Base-by-base conservation (phyloP, 2,329 filamentous ascomycete genomes). In the Albophoma yamanashiensis region DNA sequence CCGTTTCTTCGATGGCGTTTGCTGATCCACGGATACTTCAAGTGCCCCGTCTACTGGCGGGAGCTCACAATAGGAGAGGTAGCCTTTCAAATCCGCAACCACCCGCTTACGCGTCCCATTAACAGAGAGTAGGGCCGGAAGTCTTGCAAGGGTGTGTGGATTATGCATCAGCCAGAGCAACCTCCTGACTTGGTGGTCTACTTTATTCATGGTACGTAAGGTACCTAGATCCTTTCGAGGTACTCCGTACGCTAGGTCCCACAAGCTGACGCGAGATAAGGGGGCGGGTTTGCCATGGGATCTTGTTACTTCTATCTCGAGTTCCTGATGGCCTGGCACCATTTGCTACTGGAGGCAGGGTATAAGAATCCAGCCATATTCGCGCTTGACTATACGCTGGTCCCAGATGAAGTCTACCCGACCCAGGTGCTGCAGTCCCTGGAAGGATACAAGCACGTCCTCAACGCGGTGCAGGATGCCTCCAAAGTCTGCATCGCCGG, bases 291-390 rank as follows among this genome's bases (percentile, higher is more conserved):
- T 70, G 84, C 85, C 8, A 89, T 95, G 86, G 91, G 91, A 3
- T 91, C 89, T 15, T 79, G 82, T 22, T 89, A 89, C 74, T 95
- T 95, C 72, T 95, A 95, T 71, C 82, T 92, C 42, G 91, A 95
- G 67, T 94, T 93, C 65, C 78, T 95, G 3, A 76, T 93, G 59
- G 82, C 85, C 11, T 91, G 88, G 87, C 76, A 89, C 15, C 78
- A 80, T 52, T 75, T 91, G 22, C 78, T 95, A 45, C 79, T 83
- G 59, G 75, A 81, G 58, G 76, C 79, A 22, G 88, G 88, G 1
- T 93, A 88, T 70, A 71, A 75, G 12, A 94, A 92, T 67, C 91
- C 91, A 0, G 88, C 89, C 27, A 81, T 94, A 4, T 91, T 94
- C 68, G 85, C 88, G 1, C 77, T 94, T 6, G 89, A 94, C 62